Base-by-base conservation (phyloP, 2,329 filamentous ascomycete species). In the Seiridium unicorne region DNA sequence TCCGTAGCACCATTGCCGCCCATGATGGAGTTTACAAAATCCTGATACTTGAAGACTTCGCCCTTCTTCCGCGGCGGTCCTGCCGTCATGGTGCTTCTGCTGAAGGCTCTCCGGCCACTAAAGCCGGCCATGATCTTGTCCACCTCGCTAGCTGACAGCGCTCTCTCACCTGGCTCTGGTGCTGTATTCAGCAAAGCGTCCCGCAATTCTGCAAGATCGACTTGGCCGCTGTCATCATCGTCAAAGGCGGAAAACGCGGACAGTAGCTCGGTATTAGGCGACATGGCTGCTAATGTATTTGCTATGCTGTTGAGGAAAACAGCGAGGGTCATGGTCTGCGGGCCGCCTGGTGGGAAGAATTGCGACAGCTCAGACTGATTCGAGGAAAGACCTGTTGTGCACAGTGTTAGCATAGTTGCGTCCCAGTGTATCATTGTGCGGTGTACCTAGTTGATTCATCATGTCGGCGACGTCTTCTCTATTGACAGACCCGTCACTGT, bases 161-260 rank as follows among this genome's bases (percentile, higher is more conserved):
- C 75, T 44, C 79, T 79, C 72, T 86, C 83, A 18, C 91, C 91
- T 0, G 85, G 81, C 66, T 96, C 92, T 0, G 92, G 91, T 0
- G 88, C 87, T 1, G 93, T 97, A 65, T 93, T 85, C 46, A 97
- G 76, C 49, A 99, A 74, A 0, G 94, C 92, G 66, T 95, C 91
- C 51, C 90, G 87, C 63, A 99, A 77, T 74, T 97, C 92, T 0
- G 79, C 84, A 26, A 96, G 78, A 71, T 98, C 93, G 44, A 98
- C 87, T 74, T 97, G 93, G 3, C 95, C 95, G 68, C 91, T 95
- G 72, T 99, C 95, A 64, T 96, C 93, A 63, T 96, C 91, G 70
- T 99, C 95, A 72, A 98, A 98, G 0, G 95, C 95, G 2, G 92
- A 92, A 66, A 99, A 94, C 0, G 95, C 95, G 1, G 93, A 94